Evolutionary conservation across 805 yeast species (phyloP).

Genomic region (Clavispora asparagi): DNA sequence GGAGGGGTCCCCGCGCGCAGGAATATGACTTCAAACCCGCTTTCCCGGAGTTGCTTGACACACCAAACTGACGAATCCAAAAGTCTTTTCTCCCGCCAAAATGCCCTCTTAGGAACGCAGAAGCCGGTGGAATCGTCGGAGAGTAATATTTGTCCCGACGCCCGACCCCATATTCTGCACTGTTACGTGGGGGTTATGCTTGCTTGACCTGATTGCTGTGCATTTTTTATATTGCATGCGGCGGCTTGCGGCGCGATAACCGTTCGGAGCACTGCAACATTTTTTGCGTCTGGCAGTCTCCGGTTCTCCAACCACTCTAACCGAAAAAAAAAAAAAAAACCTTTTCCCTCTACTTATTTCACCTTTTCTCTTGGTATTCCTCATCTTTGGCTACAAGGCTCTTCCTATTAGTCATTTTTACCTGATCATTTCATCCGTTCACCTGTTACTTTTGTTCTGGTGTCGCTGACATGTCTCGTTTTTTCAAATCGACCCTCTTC

Average conservation of each 20-base stretch:
- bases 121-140: too few relatives aligned
- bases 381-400: neutral
- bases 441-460: neutral
- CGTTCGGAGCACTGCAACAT: neutral
- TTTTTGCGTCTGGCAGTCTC: neutral
- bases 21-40: neutral
- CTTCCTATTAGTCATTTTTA: neutral
- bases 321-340: neutral
- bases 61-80: too few relatives aligned
- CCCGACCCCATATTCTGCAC: neutral
- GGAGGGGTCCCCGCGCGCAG: neutral
- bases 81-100: too few relatives aligned
- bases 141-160: neutral
- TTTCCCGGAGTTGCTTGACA: neutral
- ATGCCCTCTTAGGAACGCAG: too few relatives aligned
- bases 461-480: slow-evolving; percentile 11
- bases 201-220: neutral
- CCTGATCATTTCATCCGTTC: neutral
- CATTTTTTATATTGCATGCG: neutral
- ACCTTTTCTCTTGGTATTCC: neutral
- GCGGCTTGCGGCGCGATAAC: neutral
- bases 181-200: neutral
- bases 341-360: neutral
- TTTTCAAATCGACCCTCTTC: slow-evolving; percentile 20
- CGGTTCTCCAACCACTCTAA: neutral